Evolutionary conservation across 2,329 filamentous ascomycete species (phyloP).

Genomic region (Teratosphaeria zuluensis): DNA sequence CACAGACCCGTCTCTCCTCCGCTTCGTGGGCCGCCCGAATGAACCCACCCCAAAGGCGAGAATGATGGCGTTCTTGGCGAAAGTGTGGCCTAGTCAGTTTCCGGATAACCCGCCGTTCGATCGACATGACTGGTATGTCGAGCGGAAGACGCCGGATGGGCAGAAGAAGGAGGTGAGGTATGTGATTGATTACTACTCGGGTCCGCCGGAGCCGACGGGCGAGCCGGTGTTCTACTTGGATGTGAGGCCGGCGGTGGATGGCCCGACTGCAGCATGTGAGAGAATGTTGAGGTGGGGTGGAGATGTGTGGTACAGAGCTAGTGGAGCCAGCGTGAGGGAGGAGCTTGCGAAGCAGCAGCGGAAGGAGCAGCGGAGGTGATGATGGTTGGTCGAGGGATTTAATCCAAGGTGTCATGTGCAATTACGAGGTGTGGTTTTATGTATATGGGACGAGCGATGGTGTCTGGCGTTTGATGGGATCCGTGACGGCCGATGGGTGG

Average conservation of each 20-base stretch:
- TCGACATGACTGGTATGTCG: constrained; percentile 93
- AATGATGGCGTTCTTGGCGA: constrained; percentile 70
- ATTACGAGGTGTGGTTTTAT: background rate
- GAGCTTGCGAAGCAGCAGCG: constrained; percentile 11
- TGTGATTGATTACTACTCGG: constrained; percentile 94
- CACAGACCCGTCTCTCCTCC: constrained; percentile 62
- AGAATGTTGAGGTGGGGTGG: constrained; percentile 80
- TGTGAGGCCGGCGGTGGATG: constrained; percentile 78
- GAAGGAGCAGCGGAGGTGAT: background rate
- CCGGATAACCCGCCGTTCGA: constrained; percentile 82
- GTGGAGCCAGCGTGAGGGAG: constrained; percentile 56
- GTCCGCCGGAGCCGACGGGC: constrained; percentile 67
- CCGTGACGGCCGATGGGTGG: background rate
- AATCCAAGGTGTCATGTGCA: too few relatives aligned
- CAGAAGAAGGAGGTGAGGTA: constrained; percentile 73
- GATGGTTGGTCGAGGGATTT: too few relatives aligned
- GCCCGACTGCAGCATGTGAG: constrained; percentile 70
- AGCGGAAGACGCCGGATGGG: constrained; percentile 57
- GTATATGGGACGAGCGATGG: background rate
- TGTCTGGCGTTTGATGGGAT: background rate
- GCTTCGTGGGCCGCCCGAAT: constrained; percentile 81
- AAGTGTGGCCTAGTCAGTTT: constrained; percentile 70
- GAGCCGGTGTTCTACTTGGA: constrained; percentile 95
- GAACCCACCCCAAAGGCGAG: constrained; percentile 88
- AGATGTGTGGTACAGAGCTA: constrained; percentile 87